Evolutionary conservation across 495 filamentous ascomycete species (phyloP).

Genomic region (Neurospora tetraspora): DNA sequence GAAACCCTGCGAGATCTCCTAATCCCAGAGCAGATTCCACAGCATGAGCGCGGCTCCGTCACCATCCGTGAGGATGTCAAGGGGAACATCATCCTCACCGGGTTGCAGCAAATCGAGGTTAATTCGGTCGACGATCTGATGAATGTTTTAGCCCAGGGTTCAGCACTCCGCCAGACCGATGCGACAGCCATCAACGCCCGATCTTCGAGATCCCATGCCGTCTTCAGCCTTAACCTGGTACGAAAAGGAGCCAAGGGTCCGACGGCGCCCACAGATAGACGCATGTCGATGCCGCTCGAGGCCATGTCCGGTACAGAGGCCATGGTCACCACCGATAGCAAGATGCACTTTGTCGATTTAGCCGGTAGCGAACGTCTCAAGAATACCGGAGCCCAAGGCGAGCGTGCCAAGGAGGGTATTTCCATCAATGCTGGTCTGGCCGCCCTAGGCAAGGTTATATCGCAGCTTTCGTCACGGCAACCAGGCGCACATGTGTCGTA

Average conservation of each 20-base stretch:
- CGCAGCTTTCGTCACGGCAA: conserved; percentile 85
- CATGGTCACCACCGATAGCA: conserved; percentile 86
- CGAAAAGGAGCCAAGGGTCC: conserved; percentile 64
- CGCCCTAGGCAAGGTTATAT: conserved; percentile 95
- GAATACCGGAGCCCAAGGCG: conserved; percentile 91
- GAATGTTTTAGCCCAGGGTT: conserved; percentile 81
- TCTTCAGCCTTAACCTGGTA: conserved; percentile 90
- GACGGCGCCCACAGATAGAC: conserved; percentile 57
- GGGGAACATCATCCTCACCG: conserved; percentile 88
- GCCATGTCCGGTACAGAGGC: conserved; percentile 57
- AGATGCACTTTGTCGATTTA: conserved; percentile 97
- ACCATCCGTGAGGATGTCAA: conserved; percentile 90
- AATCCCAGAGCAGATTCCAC: conserved; percentile 60
- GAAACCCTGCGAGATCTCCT: conserved; percentile 89
- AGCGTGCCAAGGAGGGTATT: conserved; percentile 93
- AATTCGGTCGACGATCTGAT: conserved; percentile 90
- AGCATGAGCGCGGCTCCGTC: conserved; percentile 61
- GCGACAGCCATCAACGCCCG: conserved; percentile 98
- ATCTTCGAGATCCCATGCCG: conserved; percentile 96
- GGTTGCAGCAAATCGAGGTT: conserved; percentile 77
- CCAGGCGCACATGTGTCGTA: conserved; percentile 92
- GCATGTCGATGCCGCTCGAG: conserved; percentile 83
- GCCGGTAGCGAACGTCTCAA: conserved; percentile 96
- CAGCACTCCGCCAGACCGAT: conserved; percentile 91
- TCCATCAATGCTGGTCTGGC: conserved; percentile 97